Percentiles rank a stretch among this genome's conserved stretches.
phyloP scores from a whole-genome alignment of 2,329 filamentous ascomycete genomes.

The Ascocoryne sarcoides region DNA sequence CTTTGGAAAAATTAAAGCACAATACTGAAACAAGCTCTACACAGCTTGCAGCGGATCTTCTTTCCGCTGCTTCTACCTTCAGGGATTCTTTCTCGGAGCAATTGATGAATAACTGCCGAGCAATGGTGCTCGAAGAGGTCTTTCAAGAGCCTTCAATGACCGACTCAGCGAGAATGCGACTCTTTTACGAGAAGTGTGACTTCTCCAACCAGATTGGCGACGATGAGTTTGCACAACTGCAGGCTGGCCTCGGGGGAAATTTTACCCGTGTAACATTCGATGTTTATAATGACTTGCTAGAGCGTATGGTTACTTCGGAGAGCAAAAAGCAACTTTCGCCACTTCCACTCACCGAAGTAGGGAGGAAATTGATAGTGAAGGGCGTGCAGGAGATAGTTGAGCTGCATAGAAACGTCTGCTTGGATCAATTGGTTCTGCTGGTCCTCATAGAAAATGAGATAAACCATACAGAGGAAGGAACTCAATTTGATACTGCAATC shows the following conservation, averaged over 20 bases:
- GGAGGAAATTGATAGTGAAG: conserved; percentile 63
- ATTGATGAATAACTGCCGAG: conserved; percentile 58
- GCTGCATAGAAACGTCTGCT: conserved; percentile 63
- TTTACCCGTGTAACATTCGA: conserved; percentile 49
- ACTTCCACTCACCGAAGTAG: conserved; percentile 62
- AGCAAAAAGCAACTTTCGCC: conserved; percentile 23
- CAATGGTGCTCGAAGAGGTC: conserved; percentile 62
- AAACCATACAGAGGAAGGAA: conserved; percentile 60
- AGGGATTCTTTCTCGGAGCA: conserved; percentile 61
- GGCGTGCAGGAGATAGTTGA: conserved; percentile 72
- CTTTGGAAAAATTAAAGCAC: conserved; percentile 64
- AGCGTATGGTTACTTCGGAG: conserved; percentile 32
- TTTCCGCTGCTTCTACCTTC: conserved; percentile 63
- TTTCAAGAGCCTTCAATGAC: conserved; percentile 64
- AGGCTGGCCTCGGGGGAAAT: conserved; percentile 57
- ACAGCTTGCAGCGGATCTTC: conserved; percentile 49
- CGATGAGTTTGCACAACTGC: conserved; percentile 66
- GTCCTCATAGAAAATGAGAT: conserved; percentile 81
- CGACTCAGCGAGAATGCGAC: conserved; percentile 65
- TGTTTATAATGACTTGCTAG: conserved; percentile 40
- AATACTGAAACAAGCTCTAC: conserved; percentile 49
- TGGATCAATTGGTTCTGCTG: conserved; percentile 74
- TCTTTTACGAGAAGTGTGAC: conserved; percentile 69
- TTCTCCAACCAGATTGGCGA: conserved; percentile 75
- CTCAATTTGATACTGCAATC: conserved; percentile 59